Evolutionary conservation across 2,329 filamentous ascomycete genomes (phyloP).

Genomic region (Chalaropsis thielavioides): DNA sequence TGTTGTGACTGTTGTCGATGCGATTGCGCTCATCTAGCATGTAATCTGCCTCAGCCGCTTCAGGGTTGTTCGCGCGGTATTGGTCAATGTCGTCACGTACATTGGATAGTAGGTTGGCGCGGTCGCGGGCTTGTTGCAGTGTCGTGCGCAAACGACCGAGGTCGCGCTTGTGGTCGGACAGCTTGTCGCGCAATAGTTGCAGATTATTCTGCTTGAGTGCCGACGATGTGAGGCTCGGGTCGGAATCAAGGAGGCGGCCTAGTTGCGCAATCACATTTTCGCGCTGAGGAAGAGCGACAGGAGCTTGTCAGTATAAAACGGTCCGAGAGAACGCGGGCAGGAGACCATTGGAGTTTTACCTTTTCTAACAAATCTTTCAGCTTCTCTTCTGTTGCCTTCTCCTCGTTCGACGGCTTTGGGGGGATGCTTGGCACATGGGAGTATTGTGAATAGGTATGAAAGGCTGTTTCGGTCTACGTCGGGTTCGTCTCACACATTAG

Average conservation of each 20-base stretch:
- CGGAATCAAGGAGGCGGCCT: slow-evolving; percentile 78
- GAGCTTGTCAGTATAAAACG: slow-evolving; percentile 16
- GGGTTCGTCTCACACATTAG: slow-evolving; percentile 8
- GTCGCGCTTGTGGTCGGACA: slow-evolving; percentile 74
- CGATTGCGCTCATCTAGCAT: slow-evolving; percentile 82
- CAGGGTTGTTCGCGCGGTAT: slow-evolving; percentile 70
- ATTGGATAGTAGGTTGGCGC: slow-evolving; percentile 77
- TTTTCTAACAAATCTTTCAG: slow-evolving; percentile 73
- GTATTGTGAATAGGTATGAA: slow-evolving; percentile 84
- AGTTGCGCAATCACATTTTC: slow-evolving; percentile 71
- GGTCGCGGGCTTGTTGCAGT: slow-evolving; percentile 65
- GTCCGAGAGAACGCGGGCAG: not conserved
- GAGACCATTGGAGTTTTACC: slow-evolving; percentile 32
- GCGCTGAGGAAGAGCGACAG: slow-evolving; percentile 40
- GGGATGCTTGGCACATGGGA: slow-evolving; percentile 66
- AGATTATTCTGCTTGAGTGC: slow-evolving; percentile 97
- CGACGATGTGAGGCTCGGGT: slow-evolving; percentile 72
- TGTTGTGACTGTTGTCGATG: slow-evolving; percentile 77
- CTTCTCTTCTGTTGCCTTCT: slow-evolving; percentile 62
- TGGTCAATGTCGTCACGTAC: slow-evolving; percentile 85
- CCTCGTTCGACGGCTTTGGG: slow-evolving; percentile 71
- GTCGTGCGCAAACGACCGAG: slow-evolving; percentile 58
- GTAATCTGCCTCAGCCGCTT: slow-evolving; percentile 80
- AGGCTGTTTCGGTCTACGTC: slow-evolving; percentile 62
- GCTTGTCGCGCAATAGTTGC: slow-evolving; percentile 76